A percentile compares a stretch with the other conserved stretches of the same genome.
Evolutionary conservation across 805 yeast genomes (phyloP).

Genomic region (Yamadazyma endophytica): DNA sequence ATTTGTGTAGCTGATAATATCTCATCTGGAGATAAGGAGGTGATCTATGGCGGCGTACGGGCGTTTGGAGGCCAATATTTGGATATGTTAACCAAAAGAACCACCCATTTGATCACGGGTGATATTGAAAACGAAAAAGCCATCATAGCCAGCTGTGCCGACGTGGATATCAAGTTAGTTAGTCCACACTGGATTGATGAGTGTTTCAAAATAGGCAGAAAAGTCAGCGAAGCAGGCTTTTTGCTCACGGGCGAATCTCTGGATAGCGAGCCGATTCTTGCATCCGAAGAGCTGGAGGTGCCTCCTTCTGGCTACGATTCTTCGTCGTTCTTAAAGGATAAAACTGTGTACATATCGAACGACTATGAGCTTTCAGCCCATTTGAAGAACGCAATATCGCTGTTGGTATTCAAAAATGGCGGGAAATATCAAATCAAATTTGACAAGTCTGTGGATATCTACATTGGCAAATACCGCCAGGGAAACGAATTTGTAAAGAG

Average conservation of each 20-base stretch:
- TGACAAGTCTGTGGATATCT: constrained; percentile 29
- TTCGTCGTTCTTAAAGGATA: constrained; percentile 34
- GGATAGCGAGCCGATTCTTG: background rate
- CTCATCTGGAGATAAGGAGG: constrained; percentile 58
- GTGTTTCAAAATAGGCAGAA: constrained; percentile 51
- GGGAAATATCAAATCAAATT: constrained; percentile 41
- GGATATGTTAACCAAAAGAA: constrained; percentile 58
- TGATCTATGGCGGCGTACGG: constrained; percentile 61
- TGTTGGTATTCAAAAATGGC: constrained; percentile 49
- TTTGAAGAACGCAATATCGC: constrained; percentile 33
- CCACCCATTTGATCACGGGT: constrained; percentile 73
- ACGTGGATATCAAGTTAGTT: constrained; percentile 52
- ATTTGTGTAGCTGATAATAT: constrained; percentile 57
- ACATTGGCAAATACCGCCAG: constrained; percentile 57
- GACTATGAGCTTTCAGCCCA: constrained; percentile 55
- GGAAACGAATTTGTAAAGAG: constrained; percentile 55
- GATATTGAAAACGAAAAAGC: constrained; percentile 54
- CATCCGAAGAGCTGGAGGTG: background rate
- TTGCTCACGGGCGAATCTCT: constrained; percentile 14
- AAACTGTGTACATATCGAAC: constrained; percentile 45
- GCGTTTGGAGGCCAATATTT: constrained; percentile 76
- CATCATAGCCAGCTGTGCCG: constrained; percentile 46
- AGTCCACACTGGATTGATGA: constrained; percentile 78
- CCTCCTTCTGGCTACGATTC: constrained; percentile 1
- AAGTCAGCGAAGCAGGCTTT: constrained; percentile 52